phyloP scores from a whole-genome alignment of 2,329 filamentous ascomycete species.

The Fusarium pseudocircinatum region DNA sequence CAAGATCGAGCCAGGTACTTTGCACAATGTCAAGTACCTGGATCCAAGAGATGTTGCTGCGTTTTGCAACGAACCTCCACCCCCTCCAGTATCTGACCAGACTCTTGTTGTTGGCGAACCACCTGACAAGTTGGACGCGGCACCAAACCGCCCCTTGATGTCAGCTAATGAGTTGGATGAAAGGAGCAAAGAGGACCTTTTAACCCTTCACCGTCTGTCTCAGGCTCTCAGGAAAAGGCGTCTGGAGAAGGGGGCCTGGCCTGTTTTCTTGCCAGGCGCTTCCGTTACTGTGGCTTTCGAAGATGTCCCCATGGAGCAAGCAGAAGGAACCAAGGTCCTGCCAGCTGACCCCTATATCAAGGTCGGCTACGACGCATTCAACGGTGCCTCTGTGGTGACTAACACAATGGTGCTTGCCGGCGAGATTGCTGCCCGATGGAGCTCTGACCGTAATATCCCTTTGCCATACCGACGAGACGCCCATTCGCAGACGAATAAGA shows the following conservation, averaged over 20 bases:
- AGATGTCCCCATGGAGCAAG: constrained; percentile 36
- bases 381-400: constrained; percentile 48
- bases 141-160: constrained; percentile 55
- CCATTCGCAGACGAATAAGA: constrained; percentile 50
- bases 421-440: constrained; percentile 70
- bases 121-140: constrained; percentile 14
- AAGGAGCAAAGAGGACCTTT: constrained; percentile 57
- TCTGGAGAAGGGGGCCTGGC: constrained; percentile 59
- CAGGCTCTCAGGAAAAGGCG: constrained; percentile 55
- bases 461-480: constrained; percentile 66
- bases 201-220: constrained; percentile 59
- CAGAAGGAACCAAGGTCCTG: constrained; percentile 39
- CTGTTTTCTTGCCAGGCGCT: constrained; percentile 56
- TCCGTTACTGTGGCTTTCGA: constrained; percentile 57
- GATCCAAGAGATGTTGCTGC: constrained; percentile 61
- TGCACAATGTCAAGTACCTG: constrained; percentile 67
- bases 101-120: constrained; percentile 46
- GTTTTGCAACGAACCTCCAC: constrained; percentile 52
- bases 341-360: constrained; percentile 62
- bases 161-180: constrained; percentile 54
- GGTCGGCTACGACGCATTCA: constrained; percentile 45
- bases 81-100: constrained; percentile 30
- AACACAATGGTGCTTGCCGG: constrained; percentile 69
- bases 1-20: constrained; percentile 62
- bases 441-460: constrained; percentile 64